Percentiles rank a stretch among this genome's conserved stretches.
These are phyloP conservation scores for Lipomyces starkeyi DNA, from an alignment of 805 yeast species.

Conservation along the genomic window DNA sequence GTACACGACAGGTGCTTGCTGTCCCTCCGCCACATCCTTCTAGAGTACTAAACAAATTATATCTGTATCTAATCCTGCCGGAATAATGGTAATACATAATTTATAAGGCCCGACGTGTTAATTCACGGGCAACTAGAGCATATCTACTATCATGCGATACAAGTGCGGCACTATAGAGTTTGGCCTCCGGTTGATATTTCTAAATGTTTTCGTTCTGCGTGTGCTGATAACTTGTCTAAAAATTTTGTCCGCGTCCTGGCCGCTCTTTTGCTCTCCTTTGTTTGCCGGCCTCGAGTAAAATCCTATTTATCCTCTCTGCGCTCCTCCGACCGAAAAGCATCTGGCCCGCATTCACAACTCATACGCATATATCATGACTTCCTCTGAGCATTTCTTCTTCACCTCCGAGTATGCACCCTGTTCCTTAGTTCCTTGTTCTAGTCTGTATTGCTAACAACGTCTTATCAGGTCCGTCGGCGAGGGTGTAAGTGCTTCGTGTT, in stretches of 20 bases:
- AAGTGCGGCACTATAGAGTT: no score
- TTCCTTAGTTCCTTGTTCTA: neutral
- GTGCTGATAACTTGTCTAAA: neutral
- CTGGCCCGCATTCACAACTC: neutral
- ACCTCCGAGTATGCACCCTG: constrained; percentile 58
- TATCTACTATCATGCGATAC: no score
- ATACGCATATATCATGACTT: constrained; percentile 42
- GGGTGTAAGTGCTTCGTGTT: constrained; percentile 48
- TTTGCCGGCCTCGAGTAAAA: neutral
- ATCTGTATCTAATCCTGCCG: no score
- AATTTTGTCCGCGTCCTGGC: neutral
- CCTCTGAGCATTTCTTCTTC: constrained; percentile 58
- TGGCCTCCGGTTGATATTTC: neutral
- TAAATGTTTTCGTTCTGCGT: neutral
- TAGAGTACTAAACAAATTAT: no score
- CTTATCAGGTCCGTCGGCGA: constrained; percentile 61
- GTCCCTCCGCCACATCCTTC: no score
- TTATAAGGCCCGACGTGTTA: no score
- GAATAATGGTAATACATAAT: no score
- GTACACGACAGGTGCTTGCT: no score
- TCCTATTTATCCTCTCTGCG: constrained; percentile 7
- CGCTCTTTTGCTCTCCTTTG: constrained; percentile 9
- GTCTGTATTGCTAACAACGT: constrained; percentile 15
- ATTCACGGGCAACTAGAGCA: no score
- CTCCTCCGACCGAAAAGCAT: neutral